Base-by-base conservation (phyloP, 768 basidiomycete species). In the Lactifluus volemus region DNA sequence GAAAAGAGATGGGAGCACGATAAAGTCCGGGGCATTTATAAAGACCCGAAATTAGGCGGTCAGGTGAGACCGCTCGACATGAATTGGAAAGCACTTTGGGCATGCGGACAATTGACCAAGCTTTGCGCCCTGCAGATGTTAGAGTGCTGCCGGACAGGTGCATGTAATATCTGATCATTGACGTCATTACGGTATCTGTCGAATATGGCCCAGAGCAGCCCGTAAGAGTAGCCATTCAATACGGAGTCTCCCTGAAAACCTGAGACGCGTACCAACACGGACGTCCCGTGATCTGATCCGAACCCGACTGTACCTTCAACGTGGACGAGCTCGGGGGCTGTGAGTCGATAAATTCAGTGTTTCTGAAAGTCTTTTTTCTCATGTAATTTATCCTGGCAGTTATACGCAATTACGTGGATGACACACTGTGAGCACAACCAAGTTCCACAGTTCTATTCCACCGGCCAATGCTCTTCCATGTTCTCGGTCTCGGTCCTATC, bases 401-500 rank as follows among this genome's bases (percentile, higher is more conserved):
- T 12, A 17, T 42, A 34, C 9, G 11, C 38, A 39, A 14, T 39
- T 39, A 38, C 39, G 47, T 49, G 49, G 55, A 19, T n/a, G 25
- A 36, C 38, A 36, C 38, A 19, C 41, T n/a, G 17, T 36, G 39
- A 38, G 34, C 41, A 10, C 57, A 41, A 2, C 36, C 25, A 7
- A 17, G 42, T n/a, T 47, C 7, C 19, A 15, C 45, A 41, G 48
- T 41, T 41, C 38, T 5, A 6, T 44, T 30, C n/a, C 44, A 49
- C 30, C 47, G 49, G 51, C 64, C 61, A 63, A 89, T 91, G 88
- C 85, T 80, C 63, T 80, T 88, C 70, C 86, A 89, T 75, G 69
- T 89, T 64, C 78, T 90, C 64, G 92, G 93, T 66, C 72, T 92
- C 45, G 92, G 92, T 52, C 80, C 92, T 48, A 81, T 96, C 63